Evolutionary conservation across 1,139 yeast species (phyloP).

Genomic region (Saccharomyces hybrid): DNA sequence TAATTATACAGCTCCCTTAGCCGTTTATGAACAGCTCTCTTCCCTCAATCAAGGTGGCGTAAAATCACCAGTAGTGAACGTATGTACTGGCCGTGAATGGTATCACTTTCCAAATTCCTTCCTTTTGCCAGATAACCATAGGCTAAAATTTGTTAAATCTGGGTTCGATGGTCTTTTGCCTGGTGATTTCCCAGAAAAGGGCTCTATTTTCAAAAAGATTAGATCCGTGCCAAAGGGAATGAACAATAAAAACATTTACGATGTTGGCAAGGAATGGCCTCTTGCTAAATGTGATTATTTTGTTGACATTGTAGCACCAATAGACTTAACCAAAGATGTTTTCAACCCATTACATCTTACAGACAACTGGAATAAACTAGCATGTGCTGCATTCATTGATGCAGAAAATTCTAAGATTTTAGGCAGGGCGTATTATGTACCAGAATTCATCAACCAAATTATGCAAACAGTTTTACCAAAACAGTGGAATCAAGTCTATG

Average conservation of each 20-base stretch:
- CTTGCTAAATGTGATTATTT: slow-evolving; percentile 49
- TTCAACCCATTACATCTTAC: slow-evolving; percentile 23
- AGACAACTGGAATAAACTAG: slow-evolving; percentile 30
- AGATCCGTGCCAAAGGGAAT: slow-evolving; percentile 48
- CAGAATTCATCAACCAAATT: slow-evolving; percentile 21
- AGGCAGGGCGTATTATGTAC: slow-evolving; percentile 37
- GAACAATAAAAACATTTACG: slow-evolving; percentile 65
- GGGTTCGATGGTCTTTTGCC: slow-evolving; percentile 87
- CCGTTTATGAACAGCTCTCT: slow-evolving; percentile 34
- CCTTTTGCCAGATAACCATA: slow-evolving; percentile 53
- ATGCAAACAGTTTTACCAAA: slow-evolving; percentile 10
- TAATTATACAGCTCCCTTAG: slow-evolving; percentile 57
- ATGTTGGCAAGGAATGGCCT: slow-evolving; percentile 42
- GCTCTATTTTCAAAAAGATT: slow-evolving; percentile 23
- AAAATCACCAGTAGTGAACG: slow-evolving; percentile 35
- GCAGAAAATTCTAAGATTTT: slow-evolving; percentile 34
- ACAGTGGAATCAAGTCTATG: slow-evolving; percentile 18
- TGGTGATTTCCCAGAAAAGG: slow-evolving; percentile 63
- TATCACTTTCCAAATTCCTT: slow-evolving; percentile 86
- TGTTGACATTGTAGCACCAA: slow-evolving; percentile 41
- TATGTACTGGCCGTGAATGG: slow-evolving; percentile 93
- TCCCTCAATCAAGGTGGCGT: slow-evolving; percentile 14
- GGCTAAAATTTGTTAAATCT: slow-evolving; percentile 61
- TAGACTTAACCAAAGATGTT: slow-evolving; percentile 17
- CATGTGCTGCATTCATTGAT: slow-evolving; percentile 35